Conservation (phyloP, 2,329 filamentous ascomycete species). For the Calonectria ilicicola region DNA sequence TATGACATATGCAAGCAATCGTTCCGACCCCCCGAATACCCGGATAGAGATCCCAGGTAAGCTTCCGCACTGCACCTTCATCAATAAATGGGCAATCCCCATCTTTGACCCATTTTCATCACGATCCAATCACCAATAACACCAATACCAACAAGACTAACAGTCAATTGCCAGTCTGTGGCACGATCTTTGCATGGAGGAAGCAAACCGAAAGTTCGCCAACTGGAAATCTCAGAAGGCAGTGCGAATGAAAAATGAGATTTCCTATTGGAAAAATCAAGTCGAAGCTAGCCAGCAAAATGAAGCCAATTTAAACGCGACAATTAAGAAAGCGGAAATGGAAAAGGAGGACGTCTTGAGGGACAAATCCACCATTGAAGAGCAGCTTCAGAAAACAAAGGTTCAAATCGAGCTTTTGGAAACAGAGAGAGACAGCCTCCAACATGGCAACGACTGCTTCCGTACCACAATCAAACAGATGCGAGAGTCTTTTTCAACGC, state of each 20-base stretch:
- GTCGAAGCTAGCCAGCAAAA: background rate
- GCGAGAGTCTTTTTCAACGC: background rate
- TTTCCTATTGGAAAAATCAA: background rate
- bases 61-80: background rate
- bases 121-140: background rate
- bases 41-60: background rate
- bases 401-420: background rate
- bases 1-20: background rate
- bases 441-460: background rate
- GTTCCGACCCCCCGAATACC: background rate
- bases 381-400: background rate
- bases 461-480: conserved; percentile 1
- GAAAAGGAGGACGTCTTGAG: background rate
- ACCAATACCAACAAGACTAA: background rate
- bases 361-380: background rate
- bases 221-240: conserved; percentile 7
- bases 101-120: background rate
- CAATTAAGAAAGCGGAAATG: background rate
- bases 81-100: background rate
- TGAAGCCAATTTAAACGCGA: background rate
- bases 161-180: background rate
- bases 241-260: background rate
- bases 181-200: background rate
- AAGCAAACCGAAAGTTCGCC: background rate
- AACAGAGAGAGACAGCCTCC: background rate